A percentile compares a stretch with the other conserved stretches of the same genome.
Conservation (phyloP, 768 basidiomycete species). For the Leccinum subgranulosum region DNA sequence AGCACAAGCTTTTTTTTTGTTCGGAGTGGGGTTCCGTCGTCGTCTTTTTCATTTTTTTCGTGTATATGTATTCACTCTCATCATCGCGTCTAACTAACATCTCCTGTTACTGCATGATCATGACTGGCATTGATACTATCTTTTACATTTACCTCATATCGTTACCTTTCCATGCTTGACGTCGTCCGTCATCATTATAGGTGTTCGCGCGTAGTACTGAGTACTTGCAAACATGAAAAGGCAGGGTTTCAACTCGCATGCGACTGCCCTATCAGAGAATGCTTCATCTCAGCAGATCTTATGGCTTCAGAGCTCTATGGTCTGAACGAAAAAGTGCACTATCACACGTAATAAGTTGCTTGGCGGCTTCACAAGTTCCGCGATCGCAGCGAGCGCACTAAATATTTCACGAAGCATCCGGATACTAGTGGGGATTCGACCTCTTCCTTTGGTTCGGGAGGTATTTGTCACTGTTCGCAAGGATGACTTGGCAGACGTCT, state of each 20-base stretch:
- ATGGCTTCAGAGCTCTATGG: not conserved
- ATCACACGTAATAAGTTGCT: not conserved
- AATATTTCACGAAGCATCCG: too few species aligned
- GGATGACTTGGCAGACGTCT: too few species aligned
- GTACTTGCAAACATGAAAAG: constrained; percentile 8
- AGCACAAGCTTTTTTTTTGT: too few species aligned
- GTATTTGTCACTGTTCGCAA: not conserved
- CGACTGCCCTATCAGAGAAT: not conserved
- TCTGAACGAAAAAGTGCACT: too few species aligned
- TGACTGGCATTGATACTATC: constrained; percentile 4
- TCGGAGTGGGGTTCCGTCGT: not conserved
- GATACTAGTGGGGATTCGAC: not conserved
- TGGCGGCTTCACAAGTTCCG: not conserved
- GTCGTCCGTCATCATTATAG: constrained; percentile 3
- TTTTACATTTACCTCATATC: not conserved
- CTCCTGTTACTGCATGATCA: not conserved
- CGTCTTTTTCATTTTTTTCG: not conserved
- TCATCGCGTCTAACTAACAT: not conserved
- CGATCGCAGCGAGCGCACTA: too few species aligned
- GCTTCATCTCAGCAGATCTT: not conserved
- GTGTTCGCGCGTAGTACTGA: constrained; percentile 8
- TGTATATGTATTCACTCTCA: not conserved
- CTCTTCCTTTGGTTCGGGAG: not conserved
- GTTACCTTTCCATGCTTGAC: not conserved
- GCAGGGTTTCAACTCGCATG: not conserved